Conservation (phyloP, 78 protist genomes). For the slime mould (Dictyostelium discoideum) region DNA sequence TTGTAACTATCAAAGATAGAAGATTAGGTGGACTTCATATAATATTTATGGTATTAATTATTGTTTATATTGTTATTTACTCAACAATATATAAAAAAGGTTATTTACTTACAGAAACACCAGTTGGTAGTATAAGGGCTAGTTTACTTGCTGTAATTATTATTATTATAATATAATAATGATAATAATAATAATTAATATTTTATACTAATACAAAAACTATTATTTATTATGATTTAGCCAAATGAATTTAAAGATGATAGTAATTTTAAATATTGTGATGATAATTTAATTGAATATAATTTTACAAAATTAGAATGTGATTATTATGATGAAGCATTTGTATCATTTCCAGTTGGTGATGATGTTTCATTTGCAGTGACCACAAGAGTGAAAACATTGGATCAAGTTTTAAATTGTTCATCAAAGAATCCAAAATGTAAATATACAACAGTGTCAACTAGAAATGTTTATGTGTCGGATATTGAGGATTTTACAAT, state of each 20-base stretch:
- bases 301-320: background rate
- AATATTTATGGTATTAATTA: conserved; percentile 22
- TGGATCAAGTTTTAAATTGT: background rate
- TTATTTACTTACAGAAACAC: conserved; percentile 13
- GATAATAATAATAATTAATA: too few species aligned
- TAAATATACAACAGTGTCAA: background rate
- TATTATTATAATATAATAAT: background rate
- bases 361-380: conserved; percentile 18
- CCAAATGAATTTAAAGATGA: conserved; percentile 10
- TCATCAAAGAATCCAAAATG: conserved; percentile 23
- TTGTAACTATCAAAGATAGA: conserved; percentile 65
- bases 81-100: conserved; percentile 28
- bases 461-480: conserved; percentile 35
- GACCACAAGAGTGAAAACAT: conserved; percentile 31
- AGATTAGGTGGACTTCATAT: conserved; percentile 76
- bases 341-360: conserved; percentile 41
- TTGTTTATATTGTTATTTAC: conserved; percentile 39
- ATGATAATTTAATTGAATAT: background rate
- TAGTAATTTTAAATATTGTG: background rate
- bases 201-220: background rate
- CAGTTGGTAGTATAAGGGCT: background rate
- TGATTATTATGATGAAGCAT: conserved; percentile 68
- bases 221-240: background rate
- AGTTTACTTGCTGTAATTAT: background rate
- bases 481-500: conserved; percentile 57